A percentile compares a stretch with the other conserved stretches of the same genome.
These are phyloP conservation scores for Tolypocladium cylindrosporum DNA, from an alignment of 2,329 filamentous ascomycete genomes.

Conservation along the genomic window DNA sequence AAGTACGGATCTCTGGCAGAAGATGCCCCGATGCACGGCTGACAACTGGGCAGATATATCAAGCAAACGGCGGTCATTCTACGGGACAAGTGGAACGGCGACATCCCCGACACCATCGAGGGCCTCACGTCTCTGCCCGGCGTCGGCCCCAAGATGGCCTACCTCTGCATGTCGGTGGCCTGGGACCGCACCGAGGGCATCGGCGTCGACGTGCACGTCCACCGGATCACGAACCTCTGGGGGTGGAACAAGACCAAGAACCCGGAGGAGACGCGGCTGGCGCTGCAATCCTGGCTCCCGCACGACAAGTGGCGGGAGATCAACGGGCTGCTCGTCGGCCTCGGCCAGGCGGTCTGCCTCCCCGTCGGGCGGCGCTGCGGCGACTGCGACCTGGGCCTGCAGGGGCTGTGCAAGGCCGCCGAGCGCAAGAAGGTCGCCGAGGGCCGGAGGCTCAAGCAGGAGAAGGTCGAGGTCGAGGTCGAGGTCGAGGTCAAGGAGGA, in stretches of 20 bases:
- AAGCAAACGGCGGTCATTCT: slow-evolving; percentile 66
- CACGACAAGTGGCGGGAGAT: slow-evolving; percentile 84
- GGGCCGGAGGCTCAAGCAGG: slow-evolving; percentile 35
- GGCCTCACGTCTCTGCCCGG: slow-evolving; percentile 71
- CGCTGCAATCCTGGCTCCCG: slow-evolving; percentile 75
- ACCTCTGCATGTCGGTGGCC: slow-evolving; percentile 71
- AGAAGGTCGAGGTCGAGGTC: slow-evolving; percentile 9
- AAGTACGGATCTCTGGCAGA: slow-evolving; percentile 27
- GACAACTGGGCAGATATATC: slow-evolving; percentile 39
- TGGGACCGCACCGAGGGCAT: slow-evolving; percentile 61
- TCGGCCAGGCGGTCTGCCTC: slow-evolving; percentile 79
- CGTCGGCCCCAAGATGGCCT: slow-evolving; percentile 92
- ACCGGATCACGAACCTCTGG: slow-evolving; percentile 91
- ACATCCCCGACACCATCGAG: slow-evolving; percentile 71
- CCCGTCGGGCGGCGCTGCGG: slow-evolving; percentile 74
- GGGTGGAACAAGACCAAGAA: slow-evolving; percentile 76
- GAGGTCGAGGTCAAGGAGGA: slow-evolving; percentile 13
- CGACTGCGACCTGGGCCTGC: slow-evolving; percentile 70
- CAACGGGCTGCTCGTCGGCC: slow-evolving; percentile 77
- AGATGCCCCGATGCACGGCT: not conserved
- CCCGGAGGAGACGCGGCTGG: slow-evolving; percentile 71
- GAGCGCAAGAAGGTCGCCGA: slow-evolving; percentile 53
- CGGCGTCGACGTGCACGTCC: slow-evolving; percentile 89
- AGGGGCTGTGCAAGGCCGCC: slow-evolving; percentile 66
- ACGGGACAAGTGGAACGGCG: slow-evolving; percentile 56